phyloP scores from a whole-genome alignment of 495 filamentous ascomycete species.

The Penicillium herquei region DNA sequence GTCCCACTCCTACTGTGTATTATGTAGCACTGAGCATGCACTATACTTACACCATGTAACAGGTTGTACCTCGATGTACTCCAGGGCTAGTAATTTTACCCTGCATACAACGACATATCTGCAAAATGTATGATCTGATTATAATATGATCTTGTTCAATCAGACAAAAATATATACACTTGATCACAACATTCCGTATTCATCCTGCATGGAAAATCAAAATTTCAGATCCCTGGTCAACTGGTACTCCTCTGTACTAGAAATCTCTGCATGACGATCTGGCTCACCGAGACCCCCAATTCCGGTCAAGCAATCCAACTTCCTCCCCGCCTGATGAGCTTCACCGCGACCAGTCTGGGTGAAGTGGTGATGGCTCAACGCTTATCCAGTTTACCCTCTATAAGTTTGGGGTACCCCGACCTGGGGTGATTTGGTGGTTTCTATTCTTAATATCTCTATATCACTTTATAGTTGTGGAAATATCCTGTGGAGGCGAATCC shows the following conservation, averaged over 20 bases:
- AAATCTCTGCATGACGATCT: slow-evolving; percentile 3
- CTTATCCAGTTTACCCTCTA: slow-evolving; percentile 18
- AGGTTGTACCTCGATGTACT: no score
- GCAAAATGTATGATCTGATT: no score
- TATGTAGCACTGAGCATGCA: background rate
- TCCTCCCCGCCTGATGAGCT: slow-evolving; percentile 4
- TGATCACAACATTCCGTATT: no score
- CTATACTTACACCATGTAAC: no score
- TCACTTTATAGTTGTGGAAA: no score
- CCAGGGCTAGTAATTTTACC: no score
- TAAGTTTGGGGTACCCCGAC: slow-evolving; percentile 11
- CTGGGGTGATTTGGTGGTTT: slow-evolving; percentile 1
- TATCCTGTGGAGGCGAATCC: no score
- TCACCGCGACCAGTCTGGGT: slow-evolving; percentile 6
- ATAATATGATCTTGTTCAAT: no score
- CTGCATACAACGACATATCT: no score
- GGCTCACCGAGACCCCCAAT: slow-evolving; percentile 42
- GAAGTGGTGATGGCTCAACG: slow-evolving; percentile 22
- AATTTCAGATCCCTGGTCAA: background rate
- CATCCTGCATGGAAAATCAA: background rate
- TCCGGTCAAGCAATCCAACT: slow-evolving; percentile 34
- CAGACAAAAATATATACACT: no score
- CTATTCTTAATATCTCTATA: background rate
- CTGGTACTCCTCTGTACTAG: background rate
- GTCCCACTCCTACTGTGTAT: background rate